These are phyloP conservation scores for Tulasnella sp. DNA, from an alignment of 768 basidiomycete species.

Conservation along the genomic window DNA sequence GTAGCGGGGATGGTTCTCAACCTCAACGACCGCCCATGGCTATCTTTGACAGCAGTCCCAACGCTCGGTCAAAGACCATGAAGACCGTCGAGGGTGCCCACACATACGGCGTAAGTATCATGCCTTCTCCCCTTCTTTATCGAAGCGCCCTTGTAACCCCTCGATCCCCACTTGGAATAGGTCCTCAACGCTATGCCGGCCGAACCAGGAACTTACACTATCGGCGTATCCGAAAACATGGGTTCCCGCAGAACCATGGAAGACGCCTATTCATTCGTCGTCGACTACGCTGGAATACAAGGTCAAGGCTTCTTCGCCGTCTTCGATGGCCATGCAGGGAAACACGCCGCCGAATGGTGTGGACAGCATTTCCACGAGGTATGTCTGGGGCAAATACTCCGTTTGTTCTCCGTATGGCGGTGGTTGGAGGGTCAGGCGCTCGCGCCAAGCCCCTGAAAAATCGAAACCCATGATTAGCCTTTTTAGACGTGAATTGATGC, in stretches of 20 bases:
- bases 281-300: constrained; percentile 86
- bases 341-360: constrained; percentile 99
- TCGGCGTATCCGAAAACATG: constrained; percentile 84
- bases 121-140: not conserved
- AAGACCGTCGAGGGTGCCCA: constrained; percentile 74
- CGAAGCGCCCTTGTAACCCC: not conserved
- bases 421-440: not conserved
- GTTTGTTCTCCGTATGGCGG: constrained; percentile 18
- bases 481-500: not conserved
- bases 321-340: constrained; percentile 98
- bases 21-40: constrained; percentile 12
- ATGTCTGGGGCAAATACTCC: not conserved
- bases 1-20: not conserved
- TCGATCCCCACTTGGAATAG: constrained; percentile 46
- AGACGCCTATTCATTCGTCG: constrained; percentile 94
- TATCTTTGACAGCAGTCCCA: constrained; percentile 43
- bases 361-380: constrained; percentile 93
- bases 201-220: constrained; percentile 64
- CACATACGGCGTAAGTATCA: constrained; percentile 68
- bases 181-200: constrained; percentile 75
- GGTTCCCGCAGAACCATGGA: constrained; percentile 94
- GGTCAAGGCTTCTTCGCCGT: constrained; percentile 99
- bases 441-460: not conserved
- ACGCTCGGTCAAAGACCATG: constrained; percentile 81
- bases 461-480: constrained; percentile 6